Conservation (phyloP, 257 asterid genomes). For the Solanum chaucha region DNA sequence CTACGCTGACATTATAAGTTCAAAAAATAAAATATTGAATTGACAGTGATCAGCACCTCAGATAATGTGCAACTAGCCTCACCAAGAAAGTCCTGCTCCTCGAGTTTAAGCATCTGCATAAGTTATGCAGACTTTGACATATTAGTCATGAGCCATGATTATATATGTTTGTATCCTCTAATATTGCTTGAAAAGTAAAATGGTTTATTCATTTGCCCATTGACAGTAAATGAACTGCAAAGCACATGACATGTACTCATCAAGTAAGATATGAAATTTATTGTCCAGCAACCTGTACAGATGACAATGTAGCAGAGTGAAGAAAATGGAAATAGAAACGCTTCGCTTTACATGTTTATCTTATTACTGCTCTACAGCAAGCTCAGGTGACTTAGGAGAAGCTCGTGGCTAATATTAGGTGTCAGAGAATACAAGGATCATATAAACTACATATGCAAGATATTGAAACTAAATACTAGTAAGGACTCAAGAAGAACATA, state of each 20-base stretch:
- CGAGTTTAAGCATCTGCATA: constrained; percentile 48
- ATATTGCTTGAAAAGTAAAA: background rate
- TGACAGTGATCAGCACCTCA: constrained; percentile 45
- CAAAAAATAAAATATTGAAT: background rate
- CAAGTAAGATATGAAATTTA: background rate
- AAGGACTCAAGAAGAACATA: background rate
- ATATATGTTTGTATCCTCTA: background rate
- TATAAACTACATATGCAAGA: background rate
- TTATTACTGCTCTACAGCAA: background rate
- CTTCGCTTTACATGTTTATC: background rate
- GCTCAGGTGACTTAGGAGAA: background rate
- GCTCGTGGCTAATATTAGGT: background rate
- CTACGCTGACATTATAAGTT: background rate
- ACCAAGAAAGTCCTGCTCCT: constrained; percentile 96
- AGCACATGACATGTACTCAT: background rate
- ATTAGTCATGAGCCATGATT: background rate
- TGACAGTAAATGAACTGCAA: background rate
- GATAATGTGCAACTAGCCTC: constrained; percentile 82
- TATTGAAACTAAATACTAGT: background rate
- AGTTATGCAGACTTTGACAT: background rate
- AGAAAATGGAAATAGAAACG: background rate
- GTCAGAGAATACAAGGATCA: background rate
- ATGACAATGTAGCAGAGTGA: background rate
- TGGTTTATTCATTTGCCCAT: background rate
- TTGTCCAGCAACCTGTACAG: background rate